A percentile compares a stretch with the other conserved stretches of the same genome.
phyloP scores from a whole-genome alignment of 345 rosid genomes.

The Ceriops zippeliana region DNA sequence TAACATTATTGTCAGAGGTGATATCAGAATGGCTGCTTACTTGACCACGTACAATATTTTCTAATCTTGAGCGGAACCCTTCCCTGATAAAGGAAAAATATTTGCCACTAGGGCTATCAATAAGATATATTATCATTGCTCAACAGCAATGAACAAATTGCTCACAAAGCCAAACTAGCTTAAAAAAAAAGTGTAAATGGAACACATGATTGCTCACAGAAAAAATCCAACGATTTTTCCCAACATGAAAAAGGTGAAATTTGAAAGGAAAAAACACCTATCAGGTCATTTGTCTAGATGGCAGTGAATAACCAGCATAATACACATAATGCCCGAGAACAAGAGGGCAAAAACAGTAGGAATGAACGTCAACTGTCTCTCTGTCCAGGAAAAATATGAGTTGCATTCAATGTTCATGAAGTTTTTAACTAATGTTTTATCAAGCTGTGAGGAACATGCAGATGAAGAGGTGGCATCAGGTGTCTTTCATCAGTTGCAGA shows the following conservation, averaged over 20 bases:
- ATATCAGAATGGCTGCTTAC: constrained; percentile 54
- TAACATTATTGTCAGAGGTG: constrained; percentile 32
- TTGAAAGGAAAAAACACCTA: neutral
- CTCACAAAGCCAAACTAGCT: neutral
- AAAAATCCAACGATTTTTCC: neutral
- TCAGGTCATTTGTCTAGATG: neutral
- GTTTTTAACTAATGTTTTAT: neutral
- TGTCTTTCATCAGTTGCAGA: neutral
- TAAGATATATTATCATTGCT: neutral
- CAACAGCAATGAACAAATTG: neutral
- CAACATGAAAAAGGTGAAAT: neutral
- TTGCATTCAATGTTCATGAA: neutral
- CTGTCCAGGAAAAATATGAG: neutral
- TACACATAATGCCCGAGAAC: neutral
- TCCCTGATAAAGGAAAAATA: constrained; percentile 49
- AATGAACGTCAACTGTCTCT: neutral
- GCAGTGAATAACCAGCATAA: neutral
- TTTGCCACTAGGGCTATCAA: neutral
- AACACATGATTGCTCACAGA: neutral
- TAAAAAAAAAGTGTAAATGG: neutral
- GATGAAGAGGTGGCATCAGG: neutral
- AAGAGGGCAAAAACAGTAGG: neutral
- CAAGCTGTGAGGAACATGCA: neutral
- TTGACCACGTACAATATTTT: constrained; percentile 61
- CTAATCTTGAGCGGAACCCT: constrained; percentile 80